Conservation (phyloP, 2,329 filamentous ascomycete genomes). For the Aspergillus sp. region DNA sequence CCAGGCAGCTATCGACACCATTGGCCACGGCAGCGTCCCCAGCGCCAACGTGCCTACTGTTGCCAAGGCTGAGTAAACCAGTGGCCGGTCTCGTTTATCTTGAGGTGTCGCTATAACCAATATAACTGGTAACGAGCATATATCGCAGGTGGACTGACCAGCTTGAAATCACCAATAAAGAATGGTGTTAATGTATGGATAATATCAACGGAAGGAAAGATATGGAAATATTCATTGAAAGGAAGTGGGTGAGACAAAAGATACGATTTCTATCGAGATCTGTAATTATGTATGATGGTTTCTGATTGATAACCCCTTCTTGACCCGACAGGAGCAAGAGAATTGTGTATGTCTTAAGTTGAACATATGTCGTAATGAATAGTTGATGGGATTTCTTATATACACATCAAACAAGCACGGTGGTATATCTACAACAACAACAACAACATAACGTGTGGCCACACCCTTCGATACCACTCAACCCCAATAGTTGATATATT, state of each 20-base stretch:
- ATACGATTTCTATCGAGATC: too few species aligned
- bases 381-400: neutral
- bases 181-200: neutral
- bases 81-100: neutral
- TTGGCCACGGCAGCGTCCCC: conserved; percentile 27
- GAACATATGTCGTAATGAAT: conserved; percentile 16
- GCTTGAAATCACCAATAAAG: too few species aligned
- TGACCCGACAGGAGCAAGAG: conserved; percentile 1
- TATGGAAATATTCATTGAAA: neutral
- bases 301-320: conserved; percentile 10
- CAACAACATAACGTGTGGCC: too few species aligned
- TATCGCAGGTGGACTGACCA: too few species aligned
- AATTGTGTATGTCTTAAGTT: conserved; percentile 6
- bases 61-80: conserved; percentile 21
- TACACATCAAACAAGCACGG: neutral
- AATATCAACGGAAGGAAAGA: neutral
- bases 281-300: conserved; percentile 10
- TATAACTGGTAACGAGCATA: too few species aligned
- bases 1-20: conserved; percentile 33
- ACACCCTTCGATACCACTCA: neutral
- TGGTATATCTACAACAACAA: neutral
- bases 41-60: conserved; percentile 25
- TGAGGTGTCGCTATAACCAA: neutral
- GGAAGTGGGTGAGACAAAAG: neutral
- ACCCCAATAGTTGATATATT: conserved; percentile 5